Conservation (phyloP, 306 rosid species). For the Hylodesmum podocarpum region DNA sequence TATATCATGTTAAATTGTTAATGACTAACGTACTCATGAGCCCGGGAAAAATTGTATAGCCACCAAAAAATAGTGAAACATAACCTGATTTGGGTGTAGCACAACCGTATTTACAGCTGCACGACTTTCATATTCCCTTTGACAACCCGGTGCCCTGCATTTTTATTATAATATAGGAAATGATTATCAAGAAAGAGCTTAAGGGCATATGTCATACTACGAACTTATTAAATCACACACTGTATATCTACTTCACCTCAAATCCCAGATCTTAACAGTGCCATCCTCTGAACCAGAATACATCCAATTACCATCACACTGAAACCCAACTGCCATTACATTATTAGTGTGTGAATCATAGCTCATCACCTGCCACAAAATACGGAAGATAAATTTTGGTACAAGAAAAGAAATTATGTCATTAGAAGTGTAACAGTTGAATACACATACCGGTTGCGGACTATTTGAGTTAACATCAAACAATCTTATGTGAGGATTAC, state of each 20-base stretch:
- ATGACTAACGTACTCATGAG: background rate
- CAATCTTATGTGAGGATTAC: constrained; percentile 93
- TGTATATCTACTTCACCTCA: constrained; percentile 54
- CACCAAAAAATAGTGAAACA: constrained; percentile 9
- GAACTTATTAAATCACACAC: background rate
- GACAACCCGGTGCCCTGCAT: constrained; percentile 95
- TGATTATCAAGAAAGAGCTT: background rate
- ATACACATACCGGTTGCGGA: constrained; percentile 81
- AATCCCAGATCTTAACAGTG: constrained; percentile 98
- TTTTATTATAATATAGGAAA: constrained; percentile 33
- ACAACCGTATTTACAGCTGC: constrained; percentile 98
- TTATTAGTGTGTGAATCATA: constrained; percentile 94
- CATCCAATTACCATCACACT: constrained; percentile 99
- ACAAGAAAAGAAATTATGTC: background rate
- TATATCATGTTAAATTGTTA: background rate
- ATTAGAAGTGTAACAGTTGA: background rate
- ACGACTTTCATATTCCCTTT: constrained; percentile 98
- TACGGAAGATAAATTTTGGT: constrained; percentile 1
- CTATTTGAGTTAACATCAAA: constrained; percentile 92
- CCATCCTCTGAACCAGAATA: constrained; percentile 99
- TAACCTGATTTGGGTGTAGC: constrained; percentile 95
- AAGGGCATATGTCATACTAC: background rate
- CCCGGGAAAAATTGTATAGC: constrained; percentile 7
- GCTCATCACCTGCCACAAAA: constrained; percentile 73
- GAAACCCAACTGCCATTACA: constrained; percentile 99